Evolutionary conservation across 2,329 filamentous ascomycete species (phyloP).

Genomic region (Arthroderma uncinatum): DNA sequence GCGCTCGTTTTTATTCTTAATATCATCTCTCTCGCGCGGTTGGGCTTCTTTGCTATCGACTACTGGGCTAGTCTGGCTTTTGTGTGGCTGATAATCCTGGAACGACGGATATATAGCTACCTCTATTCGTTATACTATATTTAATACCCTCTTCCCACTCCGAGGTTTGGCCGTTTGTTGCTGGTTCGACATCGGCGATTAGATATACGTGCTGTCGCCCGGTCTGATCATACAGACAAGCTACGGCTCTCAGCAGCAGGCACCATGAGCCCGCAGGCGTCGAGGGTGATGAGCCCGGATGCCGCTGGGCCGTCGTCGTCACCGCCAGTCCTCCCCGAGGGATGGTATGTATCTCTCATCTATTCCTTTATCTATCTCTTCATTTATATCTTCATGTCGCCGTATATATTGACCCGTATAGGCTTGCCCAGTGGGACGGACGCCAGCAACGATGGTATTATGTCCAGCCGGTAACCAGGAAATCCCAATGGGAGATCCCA

Average conservation of each 20-base stretch:
- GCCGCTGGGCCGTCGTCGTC: conserved; percentile 30
- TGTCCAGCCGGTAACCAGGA: conserved; percentile 30
- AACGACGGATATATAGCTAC: neutral
- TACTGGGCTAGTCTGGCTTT: neutral
- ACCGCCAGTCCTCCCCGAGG: conserved; percentile 29
- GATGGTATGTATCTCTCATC: conserved; percentile 26
- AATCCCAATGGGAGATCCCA: conserved; percentile 33
- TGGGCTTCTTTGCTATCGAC: neutral
- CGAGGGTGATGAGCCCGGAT: conserved; percentile 21
- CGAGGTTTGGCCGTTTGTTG: neutral
- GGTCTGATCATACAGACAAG: neutral
- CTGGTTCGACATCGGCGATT: neutral
- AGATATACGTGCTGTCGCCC: neutral
- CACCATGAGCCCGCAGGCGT: conserved; percentile 14
- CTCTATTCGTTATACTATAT: too few species aligned
- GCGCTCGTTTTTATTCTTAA: neutral
- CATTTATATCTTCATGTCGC: neutral
- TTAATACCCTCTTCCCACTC: neutral
- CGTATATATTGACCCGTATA: conserved; percentile 11
- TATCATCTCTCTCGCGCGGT: neutral
- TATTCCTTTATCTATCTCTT: too few species aligned
- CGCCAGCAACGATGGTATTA: conserved; percentile 30
- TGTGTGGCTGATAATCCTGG: neutral
- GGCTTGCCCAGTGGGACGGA: conserved; percentile 33
- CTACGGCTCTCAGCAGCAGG: neutral